Evolutionary conservation across 1,284 basidiomycete species (phyloP).

Genomic region (Phellopilus nigrolimitatus): DNA sequence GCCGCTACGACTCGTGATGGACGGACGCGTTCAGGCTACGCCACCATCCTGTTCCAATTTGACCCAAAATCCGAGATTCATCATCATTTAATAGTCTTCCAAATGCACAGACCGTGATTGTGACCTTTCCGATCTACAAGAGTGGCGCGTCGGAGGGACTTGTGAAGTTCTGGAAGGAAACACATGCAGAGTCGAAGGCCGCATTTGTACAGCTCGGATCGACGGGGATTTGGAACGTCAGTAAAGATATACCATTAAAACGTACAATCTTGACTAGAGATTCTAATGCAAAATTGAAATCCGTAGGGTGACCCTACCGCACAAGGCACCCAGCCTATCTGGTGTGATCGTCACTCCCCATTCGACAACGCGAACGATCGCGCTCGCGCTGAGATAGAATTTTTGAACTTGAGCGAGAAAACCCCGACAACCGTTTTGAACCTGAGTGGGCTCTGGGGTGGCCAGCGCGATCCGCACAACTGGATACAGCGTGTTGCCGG

Average conservation of each 20-base stretch:
- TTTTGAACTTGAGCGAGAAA: constrained; percentile 41
- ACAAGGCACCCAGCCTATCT: constrained; percentile 25
- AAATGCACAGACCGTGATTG: constrained; percentile 50
- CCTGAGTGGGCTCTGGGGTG: constrained; percentile 62
- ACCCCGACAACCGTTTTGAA: constrained; percentile 52
- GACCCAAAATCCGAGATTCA: constrained; percentile 41
- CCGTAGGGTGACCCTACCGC: constrained; percentile 18
- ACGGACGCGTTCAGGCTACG: constrained; percentile 24
- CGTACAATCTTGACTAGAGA: too few species aligned
- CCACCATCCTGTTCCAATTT: constrained; percentile 47
- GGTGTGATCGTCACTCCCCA: constrained; percentile 51
- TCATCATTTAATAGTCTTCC: constrained; percentile 45
- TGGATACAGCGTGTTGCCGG: constrained; percentile 50
- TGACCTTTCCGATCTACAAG: constrained; percentile 56
- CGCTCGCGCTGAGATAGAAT: constrained; percentile 48
- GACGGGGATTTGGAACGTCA: constrained; percentile 58
- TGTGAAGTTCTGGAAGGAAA: constrained; percentile 33
- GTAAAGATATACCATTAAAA: too few species aligned
- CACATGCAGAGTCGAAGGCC: constrained; percentile 26
- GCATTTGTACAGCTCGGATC: constrained; percentile 58
- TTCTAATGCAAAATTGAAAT: not conserved
- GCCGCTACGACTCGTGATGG: constrained; percentile 56
- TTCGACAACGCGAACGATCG: constrained; percentile 37
- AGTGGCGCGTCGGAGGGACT: constrained; percentile 39
- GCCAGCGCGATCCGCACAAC: constrained; percentile 40